A percentile compares a stretch with the other conserved stretches of the same genome.
Conservation (phyloP, 805 yeast species). For the Yamadazyma philogaea region DNA sequence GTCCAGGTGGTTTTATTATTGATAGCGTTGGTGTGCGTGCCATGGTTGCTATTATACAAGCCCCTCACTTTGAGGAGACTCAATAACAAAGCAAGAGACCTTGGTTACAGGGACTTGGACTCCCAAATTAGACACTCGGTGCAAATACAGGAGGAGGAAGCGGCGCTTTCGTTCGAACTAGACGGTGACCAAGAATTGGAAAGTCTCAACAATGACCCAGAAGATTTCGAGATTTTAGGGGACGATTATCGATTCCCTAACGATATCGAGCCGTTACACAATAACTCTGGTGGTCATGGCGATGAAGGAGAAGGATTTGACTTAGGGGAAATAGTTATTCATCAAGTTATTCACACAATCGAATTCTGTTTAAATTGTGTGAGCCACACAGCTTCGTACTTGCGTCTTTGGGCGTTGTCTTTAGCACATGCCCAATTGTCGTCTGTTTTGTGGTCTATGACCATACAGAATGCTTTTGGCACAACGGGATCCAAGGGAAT, state of each 20-base stretch:
- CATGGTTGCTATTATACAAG: constrained; percentile 66
- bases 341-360: constrained; percentile 77
- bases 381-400: constrained; percentile 75
- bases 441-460: constrained; percentile 73
- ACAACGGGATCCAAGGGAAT: constrained; percentile 53
- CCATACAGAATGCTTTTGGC: constrained; percentile 61
- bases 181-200: constrained; percentile 7
- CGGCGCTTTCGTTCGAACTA: constrained; percentile 21
- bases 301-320: constrained; percentile 35
- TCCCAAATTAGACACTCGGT: constrained; percentile 27
- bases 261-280: constrained; percentile 36
- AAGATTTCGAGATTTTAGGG: constrained; percentile 10
- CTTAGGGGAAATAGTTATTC: constrained; percentile 69
- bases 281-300: constrained; percentile 36
- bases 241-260: constrained; percentile 35
- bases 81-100: constrained; percentile 31
- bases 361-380: constrained; percentile 79
- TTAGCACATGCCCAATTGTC: constrained; percentile 79
- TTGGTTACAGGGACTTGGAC: constrained; percentile 38
- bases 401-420: constrained; percentile 76
- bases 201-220: constrained; percentile 3
- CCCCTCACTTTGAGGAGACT: constrained; percentile 49
- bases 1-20: constrained; percentile 57
- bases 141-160: constrained; percentile 43
- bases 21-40: constrained; percentile 65